phyloP scores from a whole-genome alignment of 495 filamentous ascomycete species.

The Aspergillus bertholletiae region DNA sequence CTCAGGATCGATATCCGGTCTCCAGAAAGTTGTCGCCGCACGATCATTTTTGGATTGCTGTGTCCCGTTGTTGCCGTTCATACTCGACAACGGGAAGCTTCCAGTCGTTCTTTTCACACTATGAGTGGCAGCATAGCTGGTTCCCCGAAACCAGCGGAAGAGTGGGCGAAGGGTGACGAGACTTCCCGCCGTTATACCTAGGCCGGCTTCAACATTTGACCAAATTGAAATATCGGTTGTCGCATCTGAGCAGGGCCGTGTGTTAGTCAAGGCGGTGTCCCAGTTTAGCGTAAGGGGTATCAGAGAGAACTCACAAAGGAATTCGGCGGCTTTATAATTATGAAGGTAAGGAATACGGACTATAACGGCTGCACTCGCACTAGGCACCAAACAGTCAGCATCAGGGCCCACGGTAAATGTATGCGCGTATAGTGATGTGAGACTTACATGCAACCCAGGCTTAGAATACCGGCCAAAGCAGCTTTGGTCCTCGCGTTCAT shows the following conservation, averaged over 20 bases:
- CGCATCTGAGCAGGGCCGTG: conserved; percentile 24
- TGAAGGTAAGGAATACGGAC: conserved; percentile 36
- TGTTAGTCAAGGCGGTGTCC: conserved; percentile 9
- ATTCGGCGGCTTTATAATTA: conserved; percentile 23
- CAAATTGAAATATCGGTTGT: conserved; percentile 44
- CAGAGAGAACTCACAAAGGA: conserved; percentile 25
- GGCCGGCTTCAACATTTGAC: conserved; percentile 43
- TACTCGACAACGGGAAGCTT: conserved; percentile 33
- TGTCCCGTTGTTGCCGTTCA: conserved; percentile 22
- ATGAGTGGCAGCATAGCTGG: conserved; percentile 23
- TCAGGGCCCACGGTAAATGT: not conserved
- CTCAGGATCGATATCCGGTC: conserved; percentile 27
- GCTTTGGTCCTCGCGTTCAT: conserved; percentile 36
- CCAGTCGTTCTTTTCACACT: conserved; percentile 24
- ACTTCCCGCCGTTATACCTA: conserved; percentile 45
- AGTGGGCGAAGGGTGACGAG: conserved; percentile 46
- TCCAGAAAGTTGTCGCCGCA: conserved; percentile 27
- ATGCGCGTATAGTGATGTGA: not conserved
- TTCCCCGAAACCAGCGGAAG: conserved; percentile 42
- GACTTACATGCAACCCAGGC: conserved; percentile 40
- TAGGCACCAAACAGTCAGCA: conserved; percentile 7
- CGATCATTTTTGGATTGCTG: conserved; percentile 17
- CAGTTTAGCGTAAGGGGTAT: not conserved
- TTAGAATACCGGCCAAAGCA: conserved; percentile 35
- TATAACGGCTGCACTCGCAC: conserved; percentile 37